A percentile compares a stretch with the other conserved stretches of the same genome.
These are phyloP conservation scores for Metschnikowia orientalis DNA, from an alignment of 805 yeast species.

Conservation along the genomic window DNA sequence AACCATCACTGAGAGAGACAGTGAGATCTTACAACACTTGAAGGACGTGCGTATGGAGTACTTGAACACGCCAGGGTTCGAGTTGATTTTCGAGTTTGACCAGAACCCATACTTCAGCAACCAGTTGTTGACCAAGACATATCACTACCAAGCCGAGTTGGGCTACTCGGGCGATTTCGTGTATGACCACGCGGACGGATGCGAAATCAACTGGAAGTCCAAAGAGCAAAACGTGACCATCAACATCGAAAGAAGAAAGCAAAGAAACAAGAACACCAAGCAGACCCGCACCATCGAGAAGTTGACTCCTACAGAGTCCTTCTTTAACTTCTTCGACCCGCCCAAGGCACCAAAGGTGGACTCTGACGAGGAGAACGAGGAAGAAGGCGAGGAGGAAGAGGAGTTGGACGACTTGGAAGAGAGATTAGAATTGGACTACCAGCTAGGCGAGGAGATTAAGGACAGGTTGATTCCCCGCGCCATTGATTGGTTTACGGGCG, in stretches of 20 bases:
- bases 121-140: slow-evolving; percentile 70
- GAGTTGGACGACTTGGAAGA: slow-evolving; percentile 74
- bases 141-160: slow-evolving; percentile 88
- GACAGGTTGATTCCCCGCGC: slow-evolving; percentile 96
- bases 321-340: slow-evolving; percentile 93
- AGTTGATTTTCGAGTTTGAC: slow-evolving; percentile 74
- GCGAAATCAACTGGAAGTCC: slow-evolving; percentile 76
- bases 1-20: slow-evolving; percentile 84
- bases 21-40: slow-evolving; percentile 70
- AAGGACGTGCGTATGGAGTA: slow-evolving; percentile 74
- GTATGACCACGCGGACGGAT: slow-evolving; percentile 94
- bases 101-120: slow-evolving; percentile 76
- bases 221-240: slow-evolving; percentile 82
- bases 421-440: slow-evolving; percentile 86
- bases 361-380: slow-evolving; percentile 49
- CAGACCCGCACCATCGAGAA: slow-evolving; percentile 95
- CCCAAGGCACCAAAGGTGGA: slow-evolving; percentile 68
- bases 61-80: slow-evolving; percentile 82
- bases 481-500: slow-evolving; percentile 97
- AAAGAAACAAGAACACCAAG: slow-evolving; percentile 93
- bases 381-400: slow-evolving; percentile 53
- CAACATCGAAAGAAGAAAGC: slow-evolving; percentile 88
- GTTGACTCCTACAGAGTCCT: slow-evolving; percentile 88
- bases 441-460: slow-evolving; percentile 92
- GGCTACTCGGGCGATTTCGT: slow-evolving; percentile 95